Evolutionary conservation across 1,284 basidiomycete genomes (phyloP), one percentile per base, ranked within the genome.

Genomic region (Malassezia brasiliensis): DNA sequence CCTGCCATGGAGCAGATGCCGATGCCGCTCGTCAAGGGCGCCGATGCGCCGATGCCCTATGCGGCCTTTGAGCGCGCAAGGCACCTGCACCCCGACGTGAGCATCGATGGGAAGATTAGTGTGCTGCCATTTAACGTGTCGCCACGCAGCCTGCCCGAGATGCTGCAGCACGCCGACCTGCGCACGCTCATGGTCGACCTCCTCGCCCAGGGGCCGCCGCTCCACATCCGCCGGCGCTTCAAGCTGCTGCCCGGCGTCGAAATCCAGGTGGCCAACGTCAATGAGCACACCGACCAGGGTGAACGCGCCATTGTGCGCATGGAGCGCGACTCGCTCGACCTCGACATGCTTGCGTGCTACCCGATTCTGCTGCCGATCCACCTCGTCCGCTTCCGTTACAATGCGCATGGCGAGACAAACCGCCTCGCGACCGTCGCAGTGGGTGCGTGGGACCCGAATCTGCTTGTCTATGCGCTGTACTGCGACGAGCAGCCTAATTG

Each of bases 321-420:
- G 4, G 50, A 57, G 25, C 35, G 36, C 25, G 55, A 48, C 34
- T 52, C 49, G 34, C 38, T 57, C 17, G n/a, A 47, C 11, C 25
- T 52, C 17, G 50, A 57, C 12, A 36, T 57, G 45, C 28, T 57
- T 8, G 55, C 55, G 15, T 52, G 50, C 41, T 57, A 52, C 31
- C 55, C 55, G 11, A 45, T 57, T 10, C 30, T 57, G 32, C 41
- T 57, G 9, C 55, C 55, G 9, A 37, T 57, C 22, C 55, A 57
- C 32, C 46, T 57, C 30, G 49, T 57, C 6, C 41, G 34, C 4
- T 57, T 57, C 25, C 44, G 41, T 15, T 57, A 57, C 38, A 50
- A 48, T 34, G 38, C 50, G 9, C 37, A 47, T 12, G 55, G 50
- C 28, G 38, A 52, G 17, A 41, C 42, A 11, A 32, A 52, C 31